Evolutionary conservation across 192 early-diverging fungal genomes (phyloP), one percentile per base, ranked within the genome.

Genomic region (Coemansia sp.): DNA sequence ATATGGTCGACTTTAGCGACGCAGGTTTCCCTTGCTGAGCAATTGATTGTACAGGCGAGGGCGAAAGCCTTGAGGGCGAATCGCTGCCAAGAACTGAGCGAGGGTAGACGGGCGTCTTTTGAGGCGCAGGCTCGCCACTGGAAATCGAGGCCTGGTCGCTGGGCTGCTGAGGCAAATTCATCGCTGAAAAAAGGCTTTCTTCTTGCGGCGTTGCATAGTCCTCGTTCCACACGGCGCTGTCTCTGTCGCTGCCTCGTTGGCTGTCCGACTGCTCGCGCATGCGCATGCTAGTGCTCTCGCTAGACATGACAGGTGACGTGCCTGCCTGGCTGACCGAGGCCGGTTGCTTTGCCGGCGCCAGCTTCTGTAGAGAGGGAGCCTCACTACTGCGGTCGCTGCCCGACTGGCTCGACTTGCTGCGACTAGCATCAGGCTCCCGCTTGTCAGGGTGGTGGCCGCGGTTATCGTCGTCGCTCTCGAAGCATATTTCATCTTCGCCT

Each of bases 1-100:
- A 73, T 27, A 80, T 56, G 12, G 56, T 42, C 9, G 61, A 60
- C 42, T 72, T 73, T n/a, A 60, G 24, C n/a, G 72, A 61, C 14
- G 46, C 53, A 9, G 63, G 24, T 18, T 36, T 42, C 18, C 62
- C 26, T 39, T 54, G 44, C 53, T 60, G 54, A 6, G 17, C 27
- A 3, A 32, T 34, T 26, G 60, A 59, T 15, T 50, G 56, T 26
- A 40, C 17, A 1, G 62, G 56, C 26, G 62, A 64, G 26, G 34
- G 32, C 44, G 66, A 65, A 1, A 42, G 56, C 15, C 33, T 48
- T 15, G 54, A 39, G 4, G 29, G 60, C 35, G 46, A 50, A 12
- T 29, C 27, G 15, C 46, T 50, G 26, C 46, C 46, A 4, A 50
- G 27, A 17, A 24, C 27, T 24, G 46, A 50, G 26, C 46, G 46